Evolutionary conservation across 163 green algal genomes (phyloP).

Genomic region (Botryococcus braunii): DNA sequence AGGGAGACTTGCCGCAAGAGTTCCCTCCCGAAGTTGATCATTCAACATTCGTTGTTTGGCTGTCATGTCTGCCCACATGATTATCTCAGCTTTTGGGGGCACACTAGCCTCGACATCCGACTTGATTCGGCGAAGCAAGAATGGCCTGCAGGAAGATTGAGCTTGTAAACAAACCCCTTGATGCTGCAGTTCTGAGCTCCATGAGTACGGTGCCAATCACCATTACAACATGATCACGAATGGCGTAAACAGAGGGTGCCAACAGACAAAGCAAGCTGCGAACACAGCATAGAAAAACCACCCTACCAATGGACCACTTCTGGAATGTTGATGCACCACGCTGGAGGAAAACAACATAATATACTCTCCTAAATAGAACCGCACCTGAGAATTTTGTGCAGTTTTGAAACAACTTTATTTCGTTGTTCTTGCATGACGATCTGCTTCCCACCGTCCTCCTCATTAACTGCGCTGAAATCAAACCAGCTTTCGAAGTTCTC

Average conservation of each 20-base stretch:
- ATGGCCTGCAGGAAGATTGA: slow-evolving; percentile 94
- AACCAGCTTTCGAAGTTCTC: slow-evolving; percentile 90
- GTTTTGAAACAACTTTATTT: slow-evolving; percentile 62
- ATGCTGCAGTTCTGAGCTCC: too few relatives aligned
- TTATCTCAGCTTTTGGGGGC: slow-evolving; percentile 88
- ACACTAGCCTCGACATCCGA: slow-evolving; percentile 82
- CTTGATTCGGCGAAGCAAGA: slow-evolving; percentile 94
- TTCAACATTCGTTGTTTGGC: slow-evolving; percentile 73
- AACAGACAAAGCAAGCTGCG: too few relatives aligned
- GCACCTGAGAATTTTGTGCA: too few relatives aligned
- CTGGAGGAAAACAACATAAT: too few relatives aligned
- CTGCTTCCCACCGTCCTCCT: slow-evolving; percentile 30
- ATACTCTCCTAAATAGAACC: too few relatives aligned
- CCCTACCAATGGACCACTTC: too few relatives aligned
- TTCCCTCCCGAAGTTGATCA: slow-evolving; percentile 71
- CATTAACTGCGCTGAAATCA: slow-evolving; percentile 53
- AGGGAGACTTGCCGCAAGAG: slow-evolving; percentile 39
- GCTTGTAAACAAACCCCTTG: too few relatives aligned
- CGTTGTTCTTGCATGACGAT: slow-evolving; percentile 63
- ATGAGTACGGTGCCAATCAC: too few relatives aligned
- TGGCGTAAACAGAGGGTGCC: too few relatives aligned
- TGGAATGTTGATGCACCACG: too few relatives aligned
- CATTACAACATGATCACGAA: too few relatives aligned
- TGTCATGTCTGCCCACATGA: slow-evolving; percentile 92
- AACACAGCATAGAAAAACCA: too few relatives aligned